phyloP scores from a whole-genome alignment of 2,329 filamentous ascomycete species.

The Diplodia intermedia region DNA sequence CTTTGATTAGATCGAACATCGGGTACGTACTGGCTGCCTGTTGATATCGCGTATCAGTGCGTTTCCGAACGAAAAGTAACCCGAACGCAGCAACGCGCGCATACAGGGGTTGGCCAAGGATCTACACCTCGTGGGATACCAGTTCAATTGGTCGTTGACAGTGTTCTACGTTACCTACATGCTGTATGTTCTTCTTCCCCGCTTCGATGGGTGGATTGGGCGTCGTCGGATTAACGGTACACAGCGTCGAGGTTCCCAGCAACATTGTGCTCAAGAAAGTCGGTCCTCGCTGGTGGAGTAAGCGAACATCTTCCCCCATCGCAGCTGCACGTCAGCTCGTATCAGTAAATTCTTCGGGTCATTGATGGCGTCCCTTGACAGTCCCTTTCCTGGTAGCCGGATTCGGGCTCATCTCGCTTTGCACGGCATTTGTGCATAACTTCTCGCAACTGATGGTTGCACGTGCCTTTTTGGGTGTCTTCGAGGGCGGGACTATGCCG shows the following conservation, averaged over 20 bases:
- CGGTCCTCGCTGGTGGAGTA: slow-evolving; percentile 56
- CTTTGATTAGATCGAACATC: slow-evolving; percentile 1
- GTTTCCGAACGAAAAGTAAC: background rate
- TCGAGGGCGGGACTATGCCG: slow-evolving; percentile 66
- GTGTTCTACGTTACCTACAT: slow-evolving; percentile 66
- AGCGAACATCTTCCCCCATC: background rate
- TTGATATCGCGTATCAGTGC: background rate
- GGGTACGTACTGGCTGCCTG: slow-evolving; percentile 5
- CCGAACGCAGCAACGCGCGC: slow-evolving; percentile 38
- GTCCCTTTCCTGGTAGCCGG: slow-evolving; percentile 62
- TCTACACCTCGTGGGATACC: slow-evolving; percentile 56
- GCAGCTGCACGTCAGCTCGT: background rate
- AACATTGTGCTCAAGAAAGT: slow-evolving; percentile 63
- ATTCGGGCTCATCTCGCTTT: slow-evolving; percentile 63
- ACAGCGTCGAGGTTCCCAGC: slow-evolving; percentile 60
- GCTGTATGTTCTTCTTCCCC: slow-evolving; percentile 43
- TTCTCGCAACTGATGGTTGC: slow-evolving; percentile 57
- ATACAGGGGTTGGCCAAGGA: slow-evolving; percentile 62
- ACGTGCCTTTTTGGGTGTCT: slow-evolving; percentile 60
- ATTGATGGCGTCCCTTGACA: slow-evolving; percentile 27
- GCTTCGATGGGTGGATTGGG: slow-evolving; percentile 39
- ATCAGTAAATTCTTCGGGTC: background rate
- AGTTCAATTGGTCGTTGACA: slow-evolving; percentile 65
- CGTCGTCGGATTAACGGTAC: slow-evolving; percentile 34
- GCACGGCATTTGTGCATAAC: slow-evolving; percentile 60